phyloP scores from a whole-genome alignment of 2,329 filamentous ascomycete species.

The Sporothrix phasma region DNA sequence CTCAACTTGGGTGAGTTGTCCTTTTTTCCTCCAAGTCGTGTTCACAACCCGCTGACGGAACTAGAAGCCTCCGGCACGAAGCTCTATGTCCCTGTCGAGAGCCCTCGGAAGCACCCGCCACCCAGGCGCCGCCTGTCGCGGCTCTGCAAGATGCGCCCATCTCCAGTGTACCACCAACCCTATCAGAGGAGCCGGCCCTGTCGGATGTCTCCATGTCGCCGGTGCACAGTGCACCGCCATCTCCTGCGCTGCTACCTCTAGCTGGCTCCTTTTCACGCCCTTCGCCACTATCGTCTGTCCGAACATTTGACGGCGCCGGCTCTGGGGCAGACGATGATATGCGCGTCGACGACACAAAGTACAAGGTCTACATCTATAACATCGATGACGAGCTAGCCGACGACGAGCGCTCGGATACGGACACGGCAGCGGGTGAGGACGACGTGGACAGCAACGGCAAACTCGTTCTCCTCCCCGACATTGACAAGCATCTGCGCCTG shows the following conservation, averaged over 20 bases:
- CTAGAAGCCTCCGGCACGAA: constrained; percentile 53
- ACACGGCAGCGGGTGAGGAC: neutral
- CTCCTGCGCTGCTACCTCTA: neutral
- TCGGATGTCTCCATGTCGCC: neutral
- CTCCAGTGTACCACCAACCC: neutral
- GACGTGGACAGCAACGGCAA: constrained; percentile 31
- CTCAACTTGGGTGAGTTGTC: constrained; percentile 67
- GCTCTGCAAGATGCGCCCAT: neutral
- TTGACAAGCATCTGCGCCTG: constrained; percentile 67
- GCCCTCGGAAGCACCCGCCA: constrained; percentile 22
- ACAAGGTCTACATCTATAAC: constrained; percentile 85
- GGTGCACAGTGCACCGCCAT: neutral
- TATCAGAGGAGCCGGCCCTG: neutral
- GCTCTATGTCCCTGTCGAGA: constrained; percentile 56
- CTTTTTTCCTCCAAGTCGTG: too few relatives aligned
- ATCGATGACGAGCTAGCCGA: constrained; percentile 75
- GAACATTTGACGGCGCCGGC: neutral
- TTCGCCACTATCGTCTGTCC: neutral
- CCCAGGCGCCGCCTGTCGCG: neutral
- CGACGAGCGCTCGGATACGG: constrained; percentile 35
- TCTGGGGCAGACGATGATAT: constrained; percentile 48
- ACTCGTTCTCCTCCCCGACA: constrained; percentile 73
- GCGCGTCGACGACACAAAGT: constrained; percentile 75
- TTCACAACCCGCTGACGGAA: neutral
- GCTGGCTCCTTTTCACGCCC: neutral